phyloP scores from a whole-genome alignment of 257 asterid genomes.

The Nemophila menziesii region DNA sequence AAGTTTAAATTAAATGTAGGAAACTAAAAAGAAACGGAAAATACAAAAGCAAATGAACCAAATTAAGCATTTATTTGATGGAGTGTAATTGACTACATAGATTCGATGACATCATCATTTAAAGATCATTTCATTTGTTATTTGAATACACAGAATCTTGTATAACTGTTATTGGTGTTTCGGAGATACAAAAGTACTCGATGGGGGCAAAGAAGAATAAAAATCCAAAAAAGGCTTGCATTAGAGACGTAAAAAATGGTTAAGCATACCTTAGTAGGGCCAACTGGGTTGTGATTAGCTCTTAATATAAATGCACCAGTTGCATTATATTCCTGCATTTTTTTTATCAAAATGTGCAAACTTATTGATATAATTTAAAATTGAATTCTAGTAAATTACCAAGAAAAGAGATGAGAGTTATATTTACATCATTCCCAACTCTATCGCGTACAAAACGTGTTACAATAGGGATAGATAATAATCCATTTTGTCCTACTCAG shows the following conservation, averaged over 20 bases:
- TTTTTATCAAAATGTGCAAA: constrained; percentile 3
- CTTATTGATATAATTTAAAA: background rate
- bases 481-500: constrained; percentile 94
- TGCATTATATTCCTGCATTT: constrained; percentile 77
- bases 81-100: too few relatives aligned
- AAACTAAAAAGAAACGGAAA: too few relatives aligned
- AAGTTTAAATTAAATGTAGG: too few relatives aligned
- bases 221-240: background rate
- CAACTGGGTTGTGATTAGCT: constrained; percentile 99
- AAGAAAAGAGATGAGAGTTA: background rate
- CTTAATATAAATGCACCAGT: constrained; percentile 90
- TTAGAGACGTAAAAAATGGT: background rate
- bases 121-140: too few relatives aligned
- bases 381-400: constrained; percentile 4
- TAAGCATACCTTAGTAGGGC: constrained; percentile 82
- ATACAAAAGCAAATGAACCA: too few relatives aligned
- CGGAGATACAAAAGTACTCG: too few relatives aligned
- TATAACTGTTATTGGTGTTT: too few relatives aligned
- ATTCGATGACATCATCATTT: too few relatives aligned
- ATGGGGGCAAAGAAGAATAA: too few relatives aligned
- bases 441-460: constrained; percentile 86
- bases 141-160: too few relatives aligned
- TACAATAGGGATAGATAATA: constrained; percentile 93
- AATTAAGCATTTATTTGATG: too few relatives aligned
- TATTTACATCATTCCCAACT: constrained; percentile 70